These are phyloP conservation scores for Venustampulla echinocandica DNA, from an alignment of 495 filamentous ascomycete genomes.

Conservation along the genomic window DNA sequence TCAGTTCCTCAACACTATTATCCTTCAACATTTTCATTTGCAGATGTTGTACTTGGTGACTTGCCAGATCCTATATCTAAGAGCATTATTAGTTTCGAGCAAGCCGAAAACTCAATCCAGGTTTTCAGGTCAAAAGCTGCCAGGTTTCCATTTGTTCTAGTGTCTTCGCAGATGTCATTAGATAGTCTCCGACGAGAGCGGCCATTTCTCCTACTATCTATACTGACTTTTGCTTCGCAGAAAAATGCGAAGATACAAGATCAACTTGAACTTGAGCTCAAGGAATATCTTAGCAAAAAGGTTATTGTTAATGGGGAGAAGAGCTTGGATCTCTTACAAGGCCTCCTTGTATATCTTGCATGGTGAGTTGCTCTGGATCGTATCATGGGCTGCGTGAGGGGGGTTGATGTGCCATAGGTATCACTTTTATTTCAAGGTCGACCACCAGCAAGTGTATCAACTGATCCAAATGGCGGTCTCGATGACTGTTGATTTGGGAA, in stretches of 20 bases:
- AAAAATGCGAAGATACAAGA: constrained; percentile 8
- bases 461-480: constrained; percentile 17
- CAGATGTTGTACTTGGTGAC: constrained; percentile 6
- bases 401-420: constrained; percentile 13
- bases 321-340: constrained; percentile 19
- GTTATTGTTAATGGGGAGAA: constrained; percentile 17
- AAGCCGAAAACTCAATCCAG: constrained; percentile 8
- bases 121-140: constrained; percentile 7
- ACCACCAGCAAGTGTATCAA: constrained; percentile 21
- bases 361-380: constrained; percentile 2
- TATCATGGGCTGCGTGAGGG: not conserved
- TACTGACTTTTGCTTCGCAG: constrained; percentile 8
- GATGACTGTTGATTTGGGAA: constrained; percentile 22
- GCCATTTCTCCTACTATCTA: constrained; percentile 17
- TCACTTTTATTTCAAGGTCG: constrained; percentile 21
- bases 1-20: not conserved
- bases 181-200: constrained; percentile 16
- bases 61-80: constrained; percentile 20
- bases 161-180: constrained; percentile 10
- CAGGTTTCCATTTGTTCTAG: constrained; percentile 19
- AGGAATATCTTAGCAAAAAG: constrained; percentile 30
- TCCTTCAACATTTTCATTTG: not conserved
- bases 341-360: constrained; percentile 16
- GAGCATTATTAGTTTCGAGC: constrained; percentile 10
- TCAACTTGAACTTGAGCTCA: constrained; percentile 27